phyloP scores from a whole-genome alignment of 805 yeast species.

The Saccharomyces mikatae region DNA sequence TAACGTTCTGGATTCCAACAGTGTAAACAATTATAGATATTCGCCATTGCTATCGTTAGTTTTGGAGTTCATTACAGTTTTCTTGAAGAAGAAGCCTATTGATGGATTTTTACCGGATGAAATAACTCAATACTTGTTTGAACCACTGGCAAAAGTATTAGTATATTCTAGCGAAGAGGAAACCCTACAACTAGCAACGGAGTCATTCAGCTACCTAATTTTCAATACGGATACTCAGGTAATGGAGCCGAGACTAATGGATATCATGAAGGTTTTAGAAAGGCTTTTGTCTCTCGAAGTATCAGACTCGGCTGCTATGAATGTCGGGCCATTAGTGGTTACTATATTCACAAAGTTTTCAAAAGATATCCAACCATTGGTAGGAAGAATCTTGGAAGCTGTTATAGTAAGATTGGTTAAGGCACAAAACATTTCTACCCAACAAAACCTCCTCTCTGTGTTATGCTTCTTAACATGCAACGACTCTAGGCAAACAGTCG shows the following conservation, averaged over 20 bases:
- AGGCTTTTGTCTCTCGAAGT: conserved; percentile 62
- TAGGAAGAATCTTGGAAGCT: conserved; percentile 58
- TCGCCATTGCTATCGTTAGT: conserved; percentile 41
- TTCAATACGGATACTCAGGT: conserved; percentile 29
- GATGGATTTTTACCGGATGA: conserved; percentile 22
- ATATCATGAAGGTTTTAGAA: conserved; percentile 45
- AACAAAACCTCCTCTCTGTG: conserved; percentile 69
- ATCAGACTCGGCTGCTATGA: conserved; percentile 74
- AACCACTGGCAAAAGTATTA: conserved; percentile 24
- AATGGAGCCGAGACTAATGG: conserved; percentile 10
- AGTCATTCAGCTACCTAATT: conserved; percentile 57
- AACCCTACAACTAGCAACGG: conserved; percentile 68
- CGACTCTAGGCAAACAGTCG: conserved; percentile 56
- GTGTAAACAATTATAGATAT: conserved; percentile 35
- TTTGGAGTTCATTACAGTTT: conserved; percentile 27
- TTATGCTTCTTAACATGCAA: conserved; percentile 61
- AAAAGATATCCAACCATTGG: conserved; percentile 29
- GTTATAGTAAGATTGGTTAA: conserved; percentile 57
- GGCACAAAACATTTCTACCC: conserved; percentile 63
- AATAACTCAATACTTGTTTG: conserved; percentile 19
- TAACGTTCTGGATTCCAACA: conserved; percentile 27
- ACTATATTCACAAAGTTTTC: conserved; percentile 50
- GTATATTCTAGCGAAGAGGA: conserved; percentile 58
- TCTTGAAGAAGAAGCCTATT: conserved; percentile 25
- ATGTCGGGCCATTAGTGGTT: conserved; percentile 58